Conservation (phyloP, 768 basidiomycete genomes). For the Boletus patriciae region DNA sequence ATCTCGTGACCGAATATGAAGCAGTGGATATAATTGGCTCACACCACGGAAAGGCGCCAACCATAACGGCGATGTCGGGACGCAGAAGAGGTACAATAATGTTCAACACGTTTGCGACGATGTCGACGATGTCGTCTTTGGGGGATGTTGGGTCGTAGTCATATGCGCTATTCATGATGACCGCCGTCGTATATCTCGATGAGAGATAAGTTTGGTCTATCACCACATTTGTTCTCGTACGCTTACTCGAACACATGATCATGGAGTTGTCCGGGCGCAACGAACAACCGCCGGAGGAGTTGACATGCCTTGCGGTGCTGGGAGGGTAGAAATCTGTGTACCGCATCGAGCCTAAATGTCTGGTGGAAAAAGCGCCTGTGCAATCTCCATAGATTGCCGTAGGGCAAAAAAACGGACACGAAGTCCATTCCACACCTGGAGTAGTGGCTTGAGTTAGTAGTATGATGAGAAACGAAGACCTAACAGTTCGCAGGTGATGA, state of each 20-base stretch:
- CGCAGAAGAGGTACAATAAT: background rate
- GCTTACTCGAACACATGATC: constrained; percentile 12
- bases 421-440: constrained; percentile 3
- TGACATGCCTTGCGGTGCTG: constrained; percentile 5
- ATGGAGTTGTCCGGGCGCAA: background rate
- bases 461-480: background rate
- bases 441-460: background rate
- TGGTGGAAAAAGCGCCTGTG: constrained; percentile 16
- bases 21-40: background rate
- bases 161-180: constrained; percentile 6
- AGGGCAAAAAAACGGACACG: background rate
- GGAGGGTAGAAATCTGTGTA: background rate
- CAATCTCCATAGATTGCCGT: constrained; percentile 15
- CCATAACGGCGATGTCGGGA: background rate
- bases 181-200: background rate
- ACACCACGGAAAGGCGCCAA: background rate
- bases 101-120: background rate
- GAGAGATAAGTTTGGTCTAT: no score
- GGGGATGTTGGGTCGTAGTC: constrained; percentile 2
- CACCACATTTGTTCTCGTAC: background rate
- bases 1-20: background rate
- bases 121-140: constrained; percentile 6
- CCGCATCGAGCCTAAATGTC: background rate
- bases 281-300: constrained; percentile 1
- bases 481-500: background rate